phyloP scores from a whole-genome alignment of 1,284 basidiomycete species.

The Hymenochaete sp. region DNA sequence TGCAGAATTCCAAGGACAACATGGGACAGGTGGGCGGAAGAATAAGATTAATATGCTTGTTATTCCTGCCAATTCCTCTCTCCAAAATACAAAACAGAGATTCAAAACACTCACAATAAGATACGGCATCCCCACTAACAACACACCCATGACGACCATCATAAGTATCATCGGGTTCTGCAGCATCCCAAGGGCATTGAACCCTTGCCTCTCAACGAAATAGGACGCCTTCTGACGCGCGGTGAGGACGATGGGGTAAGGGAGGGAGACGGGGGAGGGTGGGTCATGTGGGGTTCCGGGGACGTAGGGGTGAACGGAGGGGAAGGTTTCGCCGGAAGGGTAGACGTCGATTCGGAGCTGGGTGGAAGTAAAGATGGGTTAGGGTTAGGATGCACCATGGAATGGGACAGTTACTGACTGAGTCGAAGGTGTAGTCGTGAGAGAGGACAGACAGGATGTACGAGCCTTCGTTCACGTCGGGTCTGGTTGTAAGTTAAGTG shows the following conservation, averaged over 20 bases:
- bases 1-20: too few relatives aligned
- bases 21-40: too few relatives aligned
- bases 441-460: conserved; percentile 59
- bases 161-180: conserved; percentile 85
- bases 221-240: conserved; percentile 51
- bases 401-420: conserved; percentile 34
- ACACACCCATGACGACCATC: conserved; percentile 60
- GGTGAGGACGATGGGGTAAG: conserved; percentile 54
- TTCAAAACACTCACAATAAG: conserved; percentile 56
- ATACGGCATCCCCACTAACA: conserved; percentile 76
- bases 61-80: conserved; percentile 3
- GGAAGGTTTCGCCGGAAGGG: conserved; percentile 31
- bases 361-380: background rate
- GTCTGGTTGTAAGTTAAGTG: conserved; percentile 32
- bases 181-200: conserved; percentile 73
- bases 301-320: conserved; percentile 55
- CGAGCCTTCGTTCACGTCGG: conserved; percentile 52
- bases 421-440: conserved; percentile 60
- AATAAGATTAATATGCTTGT: too few relatives aligned
- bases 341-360: conserved; percentile 60
- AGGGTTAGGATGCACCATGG: conserved; percentile 1
- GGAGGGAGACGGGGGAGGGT: conserved; percentile 45
- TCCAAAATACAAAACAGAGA: too few relatives aligned
- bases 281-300: conserved; percentile 63
- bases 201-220: conserved; percentile 61